Percentiles rank a stretch among this genome's conserved stretches.
Conservation (phyloP, 345 rosid species). For the Eutrema japonicum region DNA sequence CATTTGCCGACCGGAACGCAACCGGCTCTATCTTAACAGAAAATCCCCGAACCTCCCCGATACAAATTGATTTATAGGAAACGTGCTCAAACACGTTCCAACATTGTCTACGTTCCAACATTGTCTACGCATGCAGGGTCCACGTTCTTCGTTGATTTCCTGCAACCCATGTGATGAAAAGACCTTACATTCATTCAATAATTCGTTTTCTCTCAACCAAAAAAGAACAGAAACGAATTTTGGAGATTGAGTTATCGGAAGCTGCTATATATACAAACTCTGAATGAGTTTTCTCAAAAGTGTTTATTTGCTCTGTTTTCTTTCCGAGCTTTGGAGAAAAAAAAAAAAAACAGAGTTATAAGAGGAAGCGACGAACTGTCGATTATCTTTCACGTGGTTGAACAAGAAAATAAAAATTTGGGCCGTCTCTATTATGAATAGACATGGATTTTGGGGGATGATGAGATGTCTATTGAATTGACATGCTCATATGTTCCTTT, state of each 20-base stretch:
- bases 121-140: constrained; percentile 27
- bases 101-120: too few relatives aligned
- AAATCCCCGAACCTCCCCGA: too few relatives aligned
- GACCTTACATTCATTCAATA: constrained; percentile 21
- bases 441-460: constrained; percentile 18
- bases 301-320: constrained; percentile 7
- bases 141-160: constrained; percentile 27
- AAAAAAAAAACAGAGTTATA: not conserved
- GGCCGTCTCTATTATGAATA: not conserved
- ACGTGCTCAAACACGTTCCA: too few relatives aligned
- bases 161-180: constrained; percentile 39
- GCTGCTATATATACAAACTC: not conserved
- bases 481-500: constrained; percentile 12
- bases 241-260: not conserved
- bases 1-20: too few relatives aligned
- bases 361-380: constrained; percentile 9
- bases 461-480: constrained; percentile 28
- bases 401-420: constrained; percentile 9
- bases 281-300: not conserved
- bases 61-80: too few relatives aligned
- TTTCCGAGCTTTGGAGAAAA: not conserved
- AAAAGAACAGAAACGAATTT: not conserved
- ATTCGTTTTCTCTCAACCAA: not conserved
- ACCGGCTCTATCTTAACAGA: too few relatives aligned
- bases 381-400: constrained; percentile 20